Base-by-base conservation (phyloP, 257 asterid species). In the Mitragyna speciosa region DNA sequence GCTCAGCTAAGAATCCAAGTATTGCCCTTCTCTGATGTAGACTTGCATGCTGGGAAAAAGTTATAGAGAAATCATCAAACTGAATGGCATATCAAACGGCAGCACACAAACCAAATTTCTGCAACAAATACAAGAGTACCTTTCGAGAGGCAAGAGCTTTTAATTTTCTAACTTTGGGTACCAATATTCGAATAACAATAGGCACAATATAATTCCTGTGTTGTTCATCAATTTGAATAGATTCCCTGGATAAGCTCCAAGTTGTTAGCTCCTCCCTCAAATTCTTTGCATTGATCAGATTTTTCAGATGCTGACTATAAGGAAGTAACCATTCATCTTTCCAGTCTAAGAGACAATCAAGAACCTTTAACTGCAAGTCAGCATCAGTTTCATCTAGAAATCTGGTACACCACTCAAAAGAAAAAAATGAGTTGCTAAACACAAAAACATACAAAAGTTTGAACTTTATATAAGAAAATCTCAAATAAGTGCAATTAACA, bases 311-410 rank as follows among this genome's bases (percentile, higher is more conserved):
- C 81, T 84, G 94, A 30, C 82, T 76, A 63, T 95, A 93, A 12
- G 97, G 97, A 76, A 91, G 82, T 85, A 95, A 81, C 78, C 85
- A 93, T 48, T 88, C 97, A 59, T 93, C 99, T 80, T 84, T 94
- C 98, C 98, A 93, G 86, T 91, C 90, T 85, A 91, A 78, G 88
- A 95, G 88, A 89, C 99, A 92, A 74, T 93, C 98, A 83, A 95
- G 92, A 86, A 89, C 98, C 83, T 87, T 89, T 82, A 79, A 84
- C 91, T 95, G 99, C 83, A 93, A 45, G 75, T 92, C 97, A 81
- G 93, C 89, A 89, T 95, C 99, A 84, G 89, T 89, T 82, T 92
- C 95, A 80, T 91, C 94, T 48, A 93, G 93, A 84, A 95, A 94
- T 91, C 99, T 93, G 89, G 77, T 61, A 54, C 36, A 12, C 58